A percentile compares a stretch with the other conserved stretches of the same genome.
These are phyloP conservation scores for Aspergillus nomiae DNA, from an alignment of 2,329 filamentous ascomycete species.

Conservation along the genomic window DNA sequence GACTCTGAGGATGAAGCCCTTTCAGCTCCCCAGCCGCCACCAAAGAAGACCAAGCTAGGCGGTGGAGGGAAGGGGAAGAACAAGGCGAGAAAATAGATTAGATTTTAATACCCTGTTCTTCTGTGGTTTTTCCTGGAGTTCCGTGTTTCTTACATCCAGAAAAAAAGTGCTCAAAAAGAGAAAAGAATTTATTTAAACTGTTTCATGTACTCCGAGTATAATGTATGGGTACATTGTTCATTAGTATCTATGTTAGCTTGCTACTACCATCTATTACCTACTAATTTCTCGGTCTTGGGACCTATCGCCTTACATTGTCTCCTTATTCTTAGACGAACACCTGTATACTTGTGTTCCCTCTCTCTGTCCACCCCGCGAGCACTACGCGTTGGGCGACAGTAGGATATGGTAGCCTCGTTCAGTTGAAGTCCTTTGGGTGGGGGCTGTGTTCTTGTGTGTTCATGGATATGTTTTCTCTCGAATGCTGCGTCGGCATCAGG, in stretches of 20 bases:
- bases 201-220: background rate
- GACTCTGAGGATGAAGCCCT: slow-evolving; percentile 37
- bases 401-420: too few relatives aligned
- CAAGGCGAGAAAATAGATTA: slow-evolving; percentile 38
- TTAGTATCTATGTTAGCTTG: background rate
- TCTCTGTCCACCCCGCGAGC: too few relatives aligned
- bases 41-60: slow-evolving; percentile 40
- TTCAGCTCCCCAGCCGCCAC: slow-evolving; percentile 27
- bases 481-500: too few relatives aligned
- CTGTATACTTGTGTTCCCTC: background rate
- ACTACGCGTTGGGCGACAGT: too few relatives aligned
- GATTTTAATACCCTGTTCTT: slow-evolving; percentile 27
- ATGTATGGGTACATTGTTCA: background rate
- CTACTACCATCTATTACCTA: slow-evolving; percentile 6
- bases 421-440: too few relatives aligned
- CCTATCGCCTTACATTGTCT: background rate
- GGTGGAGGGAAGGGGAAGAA: slow-evolving; percentile 33
- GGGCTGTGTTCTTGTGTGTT: too few relatives aligned
- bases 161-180: background rate
- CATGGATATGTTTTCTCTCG: too few relatives aligned
- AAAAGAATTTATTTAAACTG: background rate
- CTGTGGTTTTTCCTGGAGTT: slow-evolving; percentile 12
- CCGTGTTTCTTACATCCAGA: slow-evolving; percentile 9
- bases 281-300: background rate
- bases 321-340: background rate